Conservation (phyloP, 2,329 filamentous ascomycete genomes). For the Lachnellula hyalina region DNA sequence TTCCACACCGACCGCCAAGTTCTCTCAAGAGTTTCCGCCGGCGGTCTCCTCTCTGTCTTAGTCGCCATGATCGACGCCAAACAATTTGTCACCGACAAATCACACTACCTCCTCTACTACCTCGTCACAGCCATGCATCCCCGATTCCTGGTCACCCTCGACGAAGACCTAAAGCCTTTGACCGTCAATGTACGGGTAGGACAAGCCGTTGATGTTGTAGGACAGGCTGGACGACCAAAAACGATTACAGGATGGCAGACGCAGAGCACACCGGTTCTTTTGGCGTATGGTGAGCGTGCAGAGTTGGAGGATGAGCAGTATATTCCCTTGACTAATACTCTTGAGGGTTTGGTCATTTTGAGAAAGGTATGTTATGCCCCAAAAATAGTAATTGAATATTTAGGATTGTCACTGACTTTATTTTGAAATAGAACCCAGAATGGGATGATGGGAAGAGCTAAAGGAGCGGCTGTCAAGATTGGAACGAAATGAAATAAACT, state of each 20-base stretch:
- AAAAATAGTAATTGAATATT: neutral
- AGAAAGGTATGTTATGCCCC: slow-evolving; percentile 67
- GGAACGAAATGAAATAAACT: slow-evolving; percentile 26
- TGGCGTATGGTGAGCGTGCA: slow-evolving; percentile 91
- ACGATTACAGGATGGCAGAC: slow-evolving; percentile 99
- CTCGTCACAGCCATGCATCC: slow-evolving; percentile 96
- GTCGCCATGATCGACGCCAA: slow-evolving; percentile 95
- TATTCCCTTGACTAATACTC: slow-evolving; percentile 79
- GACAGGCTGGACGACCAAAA: slow-evolving; percentile 94
- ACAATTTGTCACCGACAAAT: slow-evolving; percentile 62
- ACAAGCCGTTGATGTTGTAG: slow-evolving; percentile 96
- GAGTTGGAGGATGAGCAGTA: slow-evolving; percentile 98
- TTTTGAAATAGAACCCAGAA: slow-evolving; percentile 44
- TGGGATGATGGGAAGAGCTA: slow-evolving; percentile 46
- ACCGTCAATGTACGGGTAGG: slow-evolving; percentile 95
- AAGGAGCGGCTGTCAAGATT: slow-evolving; percentile 13
- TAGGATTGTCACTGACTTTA: slow-evolving; percentile 6
- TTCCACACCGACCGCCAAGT: slow-evolving; percentile 99
- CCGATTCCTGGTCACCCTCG: slow-evolving; percentile 90
- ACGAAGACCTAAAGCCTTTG: slow-evolving; percentile 88
- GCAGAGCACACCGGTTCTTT: slow-evolving; percentile 93
- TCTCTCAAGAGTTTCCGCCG: slow-evolving; percentile 83
- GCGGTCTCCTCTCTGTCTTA: slow-evolving; percentile 82
- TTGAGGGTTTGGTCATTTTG: slow-evolving; percentile 93
- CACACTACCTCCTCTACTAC: slow-evolving; percentile 96